phyloP scores from a whole-genome alignment of 179 eudicot genomes.

The Patellifolia procumbens region DNA sequence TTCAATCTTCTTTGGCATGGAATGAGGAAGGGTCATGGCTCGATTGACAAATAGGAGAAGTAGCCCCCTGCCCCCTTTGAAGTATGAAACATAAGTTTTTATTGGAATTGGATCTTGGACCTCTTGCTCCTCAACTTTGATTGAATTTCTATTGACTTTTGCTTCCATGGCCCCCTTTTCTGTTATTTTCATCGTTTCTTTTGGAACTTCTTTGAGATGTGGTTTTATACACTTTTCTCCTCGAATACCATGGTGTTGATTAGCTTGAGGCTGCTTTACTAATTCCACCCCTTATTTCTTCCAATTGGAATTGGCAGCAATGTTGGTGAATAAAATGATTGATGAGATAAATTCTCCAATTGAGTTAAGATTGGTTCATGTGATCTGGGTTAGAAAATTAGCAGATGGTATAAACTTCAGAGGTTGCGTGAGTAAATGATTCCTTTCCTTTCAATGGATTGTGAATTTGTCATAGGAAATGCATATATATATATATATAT shows the following conservation, averaged over 20 bases:
- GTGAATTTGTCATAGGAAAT: too few species aligned
- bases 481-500: too few species aligned
- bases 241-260: constrained; percentile 2
- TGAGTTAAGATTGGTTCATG: background rate
- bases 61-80: too few species aligned
- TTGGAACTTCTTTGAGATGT: background rate
- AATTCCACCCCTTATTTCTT: too few species aligned
- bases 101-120: too few species aligned
- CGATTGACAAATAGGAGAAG: too few species aligned
- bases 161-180: background rate
- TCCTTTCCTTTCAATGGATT: too few species aligned
- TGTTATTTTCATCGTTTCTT: background rate
- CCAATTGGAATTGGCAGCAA: background rate
- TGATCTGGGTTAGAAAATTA: background rate
- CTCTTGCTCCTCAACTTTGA: background rate
- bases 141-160: background rate
- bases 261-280: background rate
- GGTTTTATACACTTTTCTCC: background rate
- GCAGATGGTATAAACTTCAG: too few species aligned
- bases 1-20: too few species aligned
- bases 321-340: background rate
- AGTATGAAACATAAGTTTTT: too few species aligned
- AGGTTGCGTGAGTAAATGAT: too few species aligned
- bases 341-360: background rate
- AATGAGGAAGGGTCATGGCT: too few species aligned